Conservation (phyloP, 192 early-diverging fungal genomes). For the Chytriomyces sp. region DNA sequence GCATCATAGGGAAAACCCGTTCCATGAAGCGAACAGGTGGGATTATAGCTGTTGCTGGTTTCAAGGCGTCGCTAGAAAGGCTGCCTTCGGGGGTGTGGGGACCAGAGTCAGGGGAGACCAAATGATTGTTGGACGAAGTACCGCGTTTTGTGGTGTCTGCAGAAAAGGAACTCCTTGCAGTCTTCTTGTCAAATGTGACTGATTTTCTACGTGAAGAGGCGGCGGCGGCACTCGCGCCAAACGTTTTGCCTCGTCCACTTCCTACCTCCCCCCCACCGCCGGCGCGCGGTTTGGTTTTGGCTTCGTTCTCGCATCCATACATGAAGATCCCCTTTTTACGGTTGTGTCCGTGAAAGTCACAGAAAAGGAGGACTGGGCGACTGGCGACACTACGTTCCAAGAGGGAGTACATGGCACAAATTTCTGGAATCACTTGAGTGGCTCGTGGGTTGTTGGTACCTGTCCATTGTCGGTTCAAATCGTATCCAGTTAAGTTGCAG, state of each 20-base stretch:
- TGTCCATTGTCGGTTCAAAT: conserved; percentile 50
- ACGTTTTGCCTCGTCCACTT: neutral
- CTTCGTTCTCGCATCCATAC: conserved; percentile 50
- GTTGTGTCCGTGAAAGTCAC: conserved; percentile 54
- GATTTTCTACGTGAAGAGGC: neutral
- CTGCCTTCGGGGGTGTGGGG: neutral
- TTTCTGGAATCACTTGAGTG: conserved; percentile 27
- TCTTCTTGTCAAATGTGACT: neutral
- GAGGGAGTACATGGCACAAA: conserved; percentile 27
- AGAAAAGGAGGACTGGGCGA: conserved; percentile 40
- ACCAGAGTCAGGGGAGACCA: neutral
- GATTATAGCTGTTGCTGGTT: neutral
- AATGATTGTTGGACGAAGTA: neutral
- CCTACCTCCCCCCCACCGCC: neutral
- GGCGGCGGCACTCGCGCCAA: neutral
- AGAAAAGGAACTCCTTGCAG: neutral
- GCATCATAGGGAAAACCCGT: conserved; percentile 41
- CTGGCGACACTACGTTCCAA: conserved; percentile 15
- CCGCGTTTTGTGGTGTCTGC: neutral
- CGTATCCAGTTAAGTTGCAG: conserved; percentile 49
- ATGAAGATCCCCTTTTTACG: conserved; percentile 48
- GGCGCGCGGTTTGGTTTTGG: neutral
- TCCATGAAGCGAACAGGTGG: conserved; percentile 24
- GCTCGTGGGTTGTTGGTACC: neutral
- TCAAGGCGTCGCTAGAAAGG: neutral